Conservation (phyloP, 148 eudicot genomes). For the Persicaria tinctoria region DNA sequence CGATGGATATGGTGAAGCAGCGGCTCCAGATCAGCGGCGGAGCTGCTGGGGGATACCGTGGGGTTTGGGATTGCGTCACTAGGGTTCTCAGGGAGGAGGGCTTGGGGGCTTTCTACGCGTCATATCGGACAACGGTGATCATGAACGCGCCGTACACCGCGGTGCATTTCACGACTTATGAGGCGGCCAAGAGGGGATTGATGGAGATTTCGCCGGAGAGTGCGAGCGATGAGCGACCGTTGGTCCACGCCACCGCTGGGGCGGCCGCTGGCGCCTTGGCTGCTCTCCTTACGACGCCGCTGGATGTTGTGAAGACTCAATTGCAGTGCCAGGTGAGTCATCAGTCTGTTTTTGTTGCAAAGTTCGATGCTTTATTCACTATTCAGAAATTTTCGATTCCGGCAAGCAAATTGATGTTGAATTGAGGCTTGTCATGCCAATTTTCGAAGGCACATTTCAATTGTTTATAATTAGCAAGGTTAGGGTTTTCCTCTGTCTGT, state of each 20-base stretch:
- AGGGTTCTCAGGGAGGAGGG: conserved; percentile 81
- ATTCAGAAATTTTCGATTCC: too few relatives aligned
- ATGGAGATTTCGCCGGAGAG: conserved; percentile 49
- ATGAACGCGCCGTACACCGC: conserved; percentile 96
- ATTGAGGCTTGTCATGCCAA: too few relatives aligned
- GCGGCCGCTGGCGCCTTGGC: conserved; percentile 94
- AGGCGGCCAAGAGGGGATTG: conserved; percentile 79
- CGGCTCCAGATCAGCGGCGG: conserved; percentile 65
- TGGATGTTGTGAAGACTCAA: conserved; percentile 97
- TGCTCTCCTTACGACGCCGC: conserved; percentile 65
- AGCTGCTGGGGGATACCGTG: conserved; percentile 50
- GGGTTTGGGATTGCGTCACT: conserved; percentile 68
- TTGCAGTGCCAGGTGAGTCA: conserved; percentile 80
- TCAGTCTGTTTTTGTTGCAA: not conserved
- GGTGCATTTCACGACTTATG: conserved; percentile 82
- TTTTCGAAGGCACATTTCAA: too few relatives aligned
- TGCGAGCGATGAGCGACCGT: conserved; percentile 55
- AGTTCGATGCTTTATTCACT: not conserved
- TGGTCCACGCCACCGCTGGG: conserved; percentile 92
- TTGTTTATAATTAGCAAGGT: not conserved
- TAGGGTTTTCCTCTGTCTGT: not conserved
- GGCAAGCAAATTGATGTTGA: too few relatives aligned
- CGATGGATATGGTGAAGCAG: conserved; percentile 98
- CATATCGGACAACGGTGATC: conserved; percentile 77
- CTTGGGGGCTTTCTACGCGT: conserved; percentile 68